Base-by-base conservation (phyloP, 768 basidiomycete genomes). In the Cubamyces lactineus region DNA sequence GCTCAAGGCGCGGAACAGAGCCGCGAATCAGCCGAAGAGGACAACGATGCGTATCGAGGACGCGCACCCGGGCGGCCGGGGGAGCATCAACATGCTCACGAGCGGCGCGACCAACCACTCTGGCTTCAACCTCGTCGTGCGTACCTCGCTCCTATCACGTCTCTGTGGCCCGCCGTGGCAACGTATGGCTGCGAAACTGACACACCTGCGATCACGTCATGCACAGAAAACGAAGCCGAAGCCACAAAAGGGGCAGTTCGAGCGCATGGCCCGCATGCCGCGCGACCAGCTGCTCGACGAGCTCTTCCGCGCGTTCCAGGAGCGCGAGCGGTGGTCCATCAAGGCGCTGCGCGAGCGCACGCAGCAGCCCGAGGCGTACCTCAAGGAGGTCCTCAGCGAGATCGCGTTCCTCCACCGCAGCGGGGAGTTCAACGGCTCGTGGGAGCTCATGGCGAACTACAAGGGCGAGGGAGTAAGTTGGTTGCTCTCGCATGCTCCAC, bases 261-360 rank as follows among this genome's bases (percentile, higher is more conserved):
- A 95, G 74, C 89, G 91, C 67, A 90, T 92, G 85, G 88, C 91
- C n/a, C 91, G 95, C 72, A 87, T 97, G 76, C 92, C 93, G 6
- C 82, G 89, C 57, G 90, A 94, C 76, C 90, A 96, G 70, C 83
- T 97, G 8, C 80, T 94, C 73, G 93, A 97, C 73, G 77, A 88
- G 57, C 80, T 97, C 43, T 96, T 96, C 75, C 67, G 76, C 2
- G 79, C 87, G 6, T 98, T 96, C 79, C 82, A 84, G 61, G 86
- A 93, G 62, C 82, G 82, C 46, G 83, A 87, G n/a, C 86, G 86
- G 53, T 98, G 94, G 94, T 79, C 84, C 60, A 86, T 94, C 72
- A 88, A 87, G 65, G 77, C 83, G 1, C 77, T 94, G 56, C 84
- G 91, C 45, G 89, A 92, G 69, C 84, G 83, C 64, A 91, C 91